Base-by-base conservation (phyloP, 805 yeast genomes). In the Starmera dryadoides region DNA sequence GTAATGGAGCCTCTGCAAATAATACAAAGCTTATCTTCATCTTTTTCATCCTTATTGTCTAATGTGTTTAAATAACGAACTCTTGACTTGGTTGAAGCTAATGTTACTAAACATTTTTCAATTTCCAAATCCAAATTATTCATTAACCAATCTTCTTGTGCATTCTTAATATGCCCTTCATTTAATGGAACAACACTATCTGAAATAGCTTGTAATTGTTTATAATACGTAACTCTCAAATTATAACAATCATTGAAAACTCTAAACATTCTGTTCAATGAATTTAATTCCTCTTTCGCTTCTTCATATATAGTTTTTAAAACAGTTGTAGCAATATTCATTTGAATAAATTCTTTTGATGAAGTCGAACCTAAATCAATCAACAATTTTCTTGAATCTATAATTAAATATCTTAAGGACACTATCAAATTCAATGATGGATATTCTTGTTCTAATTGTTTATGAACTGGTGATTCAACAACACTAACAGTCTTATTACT, bases 191-290 rank as follows among this genome's bases (percentile, higher is more conserved):
- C 71, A 28, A 91, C 89, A 32, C 79, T 79, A 59, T 93, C 98
- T 0, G 97, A 87, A 19, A 89, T 71, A 38, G 71, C 81, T 58
- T 93, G 98, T 23, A 93, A 69, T 44, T 86, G 89, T 49, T 79
- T 78, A 63, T 81, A 93, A 58, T 89, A 93, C 33, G 74, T 83
- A 30, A 91, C 73, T 38, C 91, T 77, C n/a, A 79, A 64, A 59
- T 91, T 93, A 62, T 80, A 91, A 1, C 85, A 71, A 25, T 73
- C 71, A 45, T 86, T 77, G 43, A 80, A 63, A 33, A 66, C 63
- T 17, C 73, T 70, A 31, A 74, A 66, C 12, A 73, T 50, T 42
- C 74, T 82, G 35, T 56, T 53, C 7, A 56, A 35, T 4, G 17
- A 33, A 31, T 55, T 59, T 30, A 45, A 47, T 16, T 58, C 40